Base-by-base conservation (phyloP, 2,329 filamentous ascomycete genomes). In the Parastagonospora avenae region DNA sequence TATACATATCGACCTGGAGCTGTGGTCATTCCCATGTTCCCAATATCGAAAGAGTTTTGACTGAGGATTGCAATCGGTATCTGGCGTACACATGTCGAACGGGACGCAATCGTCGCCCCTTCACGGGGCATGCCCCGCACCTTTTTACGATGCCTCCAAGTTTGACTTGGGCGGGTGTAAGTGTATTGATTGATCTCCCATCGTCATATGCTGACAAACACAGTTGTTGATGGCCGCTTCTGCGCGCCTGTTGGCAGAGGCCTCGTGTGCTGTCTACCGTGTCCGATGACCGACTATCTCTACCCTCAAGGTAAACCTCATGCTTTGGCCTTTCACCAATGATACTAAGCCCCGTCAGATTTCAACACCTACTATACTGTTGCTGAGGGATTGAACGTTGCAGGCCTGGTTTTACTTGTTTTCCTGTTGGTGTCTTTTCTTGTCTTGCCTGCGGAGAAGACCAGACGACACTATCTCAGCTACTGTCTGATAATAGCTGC, bases 401-500 rank as follows among this genome's bases (percentile, higher is more conserved):
- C 81, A 8, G 86, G 91, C 47, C 81, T 92, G 36, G 75, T 88
- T 41, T 85, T 89, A 62, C 88, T 89, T 54, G 67, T 86, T 12
- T 93, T 94, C 67, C 79, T 97, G 48, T 77, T 97, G 12, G 44
- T 90, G 5, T 95, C 91, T 5, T 97, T 92, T 81, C 77, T 85
- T 3, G 80, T 88, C 11, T 79, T 99, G 16, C 92, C 94, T 0
- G 85, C 91, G 19, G 91, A 96, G 64, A 93, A 91, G 78, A 97
- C 94, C 6, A 86, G 91, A 67, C 86, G 92, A 46, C 94, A 99
- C 73, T 97, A 97, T 68, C 80, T 99, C 32, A 97, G 90, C 69
- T 88, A 97, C 58, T 94, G 91, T 71, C 79, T 97, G 44, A 89
- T 90, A 4, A 74, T 90, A 38, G 90, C 85, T 4, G 85, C 93